Base-by-base conservation (phyloP, 2,329 filamentous ascomycete genomes). In the Diplodia sapinea region DNA sequence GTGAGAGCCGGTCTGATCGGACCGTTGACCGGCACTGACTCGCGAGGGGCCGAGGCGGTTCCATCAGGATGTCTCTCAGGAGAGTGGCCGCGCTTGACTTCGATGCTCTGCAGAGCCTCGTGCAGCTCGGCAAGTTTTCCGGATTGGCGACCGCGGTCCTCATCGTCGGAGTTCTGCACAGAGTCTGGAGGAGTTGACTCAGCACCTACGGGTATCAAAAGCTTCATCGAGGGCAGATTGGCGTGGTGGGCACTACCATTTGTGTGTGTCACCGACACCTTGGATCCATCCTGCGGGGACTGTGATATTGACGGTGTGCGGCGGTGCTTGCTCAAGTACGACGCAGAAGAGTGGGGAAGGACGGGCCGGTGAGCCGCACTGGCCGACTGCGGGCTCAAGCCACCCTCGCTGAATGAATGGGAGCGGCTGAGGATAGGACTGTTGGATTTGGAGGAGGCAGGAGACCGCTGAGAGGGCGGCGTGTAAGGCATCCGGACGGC, bases 111-210 rank as follows among this genome's bases (percentile, higher is more conserved):
- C 70, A 98, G 90, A 40, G 93, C 94, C 51, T 91, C 89, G 78
- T 96, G 88, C 62, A 97, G 83, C 75, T 94, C 91, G 70, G 84
- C 82, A 70, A 88, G 79, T 68, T 83, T 80, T 73, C 76, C 78
- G 68, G 77, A 80, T 72, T 68, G 73, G 31, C 71, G 76, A 70
- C 71, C 87, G 36, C 76, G 89, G 72, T 96, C 93, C 71, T 95
- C 93, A 76, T 97, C 94, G 78, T 94, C 93, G 31, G 90, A 94
- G 71, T 90, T 91, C 49, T 87, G 86, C 7, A 87, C 86, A 40
- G 94, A 97, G 74, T 97, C 94, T 11, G 94, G 94, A 43, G 94
- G 94, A 0, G 94, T 97, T 68, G 96, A 91, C 72, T 97, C 88
- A 70, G 92, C 93, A 69, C 92, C 93, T 70, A 93, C 80, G 20